Evolutionary conservation across 139 green algal genomes (phyloP), one percentile per base, ranked within the genome.

Genomic region (Chlamydomonas asymmetrica): DNA sequence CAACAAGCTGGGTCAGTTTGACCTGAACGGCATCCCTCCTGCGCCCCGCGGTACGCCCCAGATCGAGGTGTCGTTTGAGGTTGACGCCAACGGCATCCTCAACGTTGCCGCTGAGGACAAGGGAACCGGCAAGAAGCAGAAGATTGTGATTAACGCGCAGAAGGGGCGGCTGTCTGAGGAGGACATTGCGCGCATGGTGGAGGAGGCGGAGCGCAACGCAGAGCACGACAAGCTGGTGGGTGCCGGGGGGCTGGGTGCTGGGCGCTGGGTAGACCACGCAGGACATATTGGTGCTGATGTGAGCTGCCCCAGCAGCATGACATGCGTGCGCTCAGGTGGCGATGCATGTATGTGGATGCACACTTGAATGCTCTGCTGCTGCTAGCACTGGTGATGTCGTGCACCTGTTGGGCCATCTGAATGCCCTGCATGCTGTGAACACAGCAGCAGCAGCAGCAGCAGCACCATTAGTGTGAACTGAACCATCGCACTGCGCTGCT

Each of bases 51-150:
- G 93, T 39, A 83, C 81, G 0, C 92, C 94, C 25, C 91, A 98
- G 85, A 95, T 98, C 67, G 87, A 94, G 85, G 92, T 96, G 40
- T 91, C 91, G 29, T 96, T 95, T 73, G 85, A 95, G 79, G 89
- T 98, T 22, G 93, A 98, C 74, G 91, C 94, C 70, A 96, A 97
- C 81, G 92, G 93, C 74, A 97, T 97, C 85, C 82, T 98, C 32
- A 97, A 94, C 39, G 94, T 98, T 1, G 79, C 79, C 0, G 93
- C 93, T 0, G 76, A 92, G 73, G 92, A 97, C 56, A 92, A 94
- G 86, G 84, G 85, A 71, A 94, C 85, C 25, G 90, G 91, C 80
- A 93, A 91, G 83, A 77, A 82, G 41, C 82, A 94, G 76, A 92
- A 96, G 84, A 94, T 95, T 81, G 93, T 88, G 39, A 96, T 97